phyloP scores from a whole-genome alignment of 179 eudicot species.

The Silene vulgaris region DNA sequence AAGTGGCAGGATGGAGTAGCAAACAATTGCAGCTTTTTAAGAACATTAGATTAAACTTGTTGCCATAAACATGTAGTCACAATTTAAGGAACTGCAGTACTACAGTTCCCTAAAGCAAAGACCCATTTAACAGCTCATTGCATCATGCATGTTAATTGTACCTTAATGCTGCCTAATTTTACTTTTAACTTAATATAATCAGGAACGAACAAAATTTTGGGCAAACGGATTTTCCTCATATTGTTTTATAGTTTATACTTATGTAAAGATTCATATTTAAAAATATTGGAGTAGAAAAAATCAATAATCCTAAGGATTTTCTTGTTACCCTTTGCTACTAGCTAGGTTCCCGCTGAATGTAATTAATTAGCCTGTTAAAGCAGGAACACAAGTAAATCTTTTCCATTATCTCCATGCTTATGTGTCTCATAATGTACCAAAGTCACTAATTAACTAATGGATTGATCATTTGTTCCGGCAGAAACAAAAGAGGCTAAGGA shows the following conservation, averaged over 20 bases:
- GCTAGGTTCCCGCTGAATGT: neutral
- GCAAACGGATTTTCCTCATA: too few species aligned
- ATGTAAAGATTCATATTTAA: too few species aligned
- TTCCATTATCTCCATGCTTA: slow-evolving; percentile 2
- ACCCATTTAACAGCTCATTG: slow-evolving; percentile 29
- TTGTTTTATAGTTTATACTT: too few species aligned
- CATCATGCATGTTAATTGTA: slow-evolving; percentile 26
- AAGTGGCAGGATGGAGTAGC: neutral
- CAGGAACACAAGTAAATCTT: slow-evolving; percentile 15
- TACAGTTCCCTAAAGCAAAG: slow-evolving; percentile 25
- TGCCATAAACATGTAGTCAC: slow-evolving; percentile 31
- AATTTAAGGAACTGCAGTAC: slow-evolving; percentile 19
- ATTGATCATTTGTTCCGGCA: slow-evolving; percentile 25
- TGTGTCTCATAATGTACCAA: neutral
- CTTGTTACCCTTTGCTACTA: too few species aligned
- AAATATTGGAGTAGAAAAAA: too few species aligned
- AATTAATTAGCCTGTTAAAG: slow-evolving; percentile 24
- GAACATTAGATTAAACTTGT: neutral
- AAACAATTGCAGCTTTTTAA: slow-evolving; percentile 12
- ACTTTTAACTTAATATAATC: neutral
- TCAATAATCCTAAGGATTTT: too few species aligned
- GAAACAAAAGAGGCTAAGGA: slow-evolving; percentile 52
- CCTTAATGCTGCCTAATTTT: slow-evolving; percentile 8
- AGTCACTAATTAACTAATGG: slow-evolving; percentile 5
- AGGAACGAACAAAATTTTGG: too few species aligned